A percentile compares a stretch with the other conserved stretches of the same genome.
phyloP scores from a whole-genome alignment of 2,329 filamentous ascomycete genomes.

The Celoporthe dispersa region DNA sequence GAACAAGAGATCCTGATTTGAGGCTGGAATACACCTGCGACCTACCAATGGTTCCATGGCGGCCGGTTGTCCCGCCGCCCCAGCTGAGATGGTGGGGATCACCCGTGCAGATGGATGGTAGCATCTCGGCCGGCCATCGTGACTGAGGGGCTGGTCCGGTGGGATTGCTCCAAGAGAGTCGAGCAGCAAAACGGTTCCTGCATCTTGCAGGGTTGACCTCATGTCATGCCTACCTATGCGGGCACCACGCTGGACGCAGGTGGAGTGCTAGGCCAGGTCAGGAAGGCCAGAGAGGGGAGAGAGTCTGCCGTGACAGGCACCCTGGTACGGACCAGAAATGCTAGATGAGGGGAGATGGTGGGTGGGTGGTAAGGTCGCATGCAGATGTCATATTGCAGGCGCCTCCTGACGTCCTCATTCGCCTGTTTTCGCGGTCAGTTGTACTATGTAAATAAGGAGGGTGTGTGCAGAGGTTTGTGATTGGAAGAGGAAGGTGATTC shows the following conservation, averaged over 20 bases:
- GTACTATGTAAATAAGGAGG: background rate
- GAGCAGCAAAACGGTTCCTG: background rate
- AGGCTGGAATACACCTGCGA: background rate
- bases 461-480: background rate
- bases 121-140: conserved; percentile 11
- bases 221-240: background rate
- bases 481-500: background rate
- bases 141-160: conserved; percentile 16
- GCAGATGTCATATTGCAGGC: conserved; percentile 7
- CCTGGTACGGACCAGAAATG: background rate
- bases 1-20: conserved; percentile 1
- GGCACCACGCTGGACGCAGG: background rate
- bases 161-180: background rate
- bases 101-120: conserved; percentile 15
- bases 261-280: conserved; percentile 8
- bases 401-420: background rate
- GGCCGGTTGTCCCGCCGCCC: background rate
- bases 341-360: background rate
- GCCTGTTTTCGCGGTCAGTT: conserved; percentile 7
- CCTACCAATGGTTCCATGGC: background rate
- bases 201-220: background rate
- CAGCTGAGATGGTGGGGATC: background rate
- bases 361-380: conserved; percentile 4
- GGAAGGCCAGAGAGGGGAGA: background rate
- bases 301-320: background rate